Percentiles rank a stretch among this genome's conserved stretches.
These are phyloP conservation scores for Musa troglodytarum DNA, from an alignment of 176 grass and related monocot genomes.

Conservation along the genomic window DNA sequence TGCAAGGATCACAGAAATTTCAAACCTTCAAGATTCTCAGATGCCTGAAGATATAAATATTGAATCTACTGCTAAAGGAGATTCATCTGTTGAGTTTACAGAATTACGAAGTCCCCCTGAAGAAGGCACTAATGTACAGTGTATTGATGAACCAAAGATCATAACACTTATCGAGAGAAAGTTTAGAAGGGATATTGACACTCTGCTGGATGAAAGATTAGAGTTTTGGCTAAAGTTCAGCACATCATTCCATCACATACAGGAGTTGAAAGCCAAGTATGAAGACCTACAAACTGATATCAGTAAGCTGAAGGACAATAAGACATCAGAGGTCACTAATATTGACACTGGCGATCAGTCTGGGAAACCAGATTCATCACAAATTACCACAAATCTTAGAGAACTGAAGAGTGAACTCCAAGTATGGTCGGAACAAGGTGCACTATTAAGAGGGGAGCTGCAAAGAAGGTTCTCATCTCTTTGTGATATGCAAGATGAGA, in stretches of 20 bases:
- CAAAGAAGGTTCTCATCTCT: slow-evolving; percentile 52
- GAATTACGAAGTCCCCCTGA: not conserved
- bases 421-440: slow-evolving; percentile 83
- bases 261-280: slow-evolving; percentile 54
- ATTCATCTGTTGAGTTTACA: not conserved
- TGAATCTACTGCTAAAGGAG: slow-evolving; percentile 11
- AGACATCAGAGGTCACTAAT: slow-evolving; percentile 6
- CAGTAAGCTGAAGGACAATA: slow-evolving; percentile 23
- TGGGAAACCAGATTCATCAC: slow-evolving; percentile 12
- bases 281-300: slow-evolving; percentile 35
- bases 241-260: slow-evolving; percentile 59
- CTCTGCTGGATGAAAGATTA: slow-evolving; percentile 62
- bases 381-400: slow-evolving; percentile 35
- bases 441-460: slow-evolving; percentile 51
- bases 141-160: slow-evolving; percentile 13
- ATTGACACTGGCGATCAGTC: not conserved
- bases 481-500: slow-evolving; percentile 55
- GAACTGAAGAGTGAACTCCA: slow-evolving; percentile 69
- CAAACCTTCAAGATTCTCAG: not conserved
- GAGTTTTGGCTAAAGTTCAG: slow-evolving; percentile 79
- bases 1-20: not conserved
- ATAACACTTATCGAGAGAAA: slow-evolving; percentile 52
- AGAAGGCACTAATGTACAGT: not conserved
- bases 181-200: slow-evolving; percentile 65
- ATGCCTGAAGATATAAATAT: not conserved